Evolutionary conservation across 2,329 filamentous ascomycete genomes (phyloP), one percentile per base, ranked within the genome.

Genomic region (Penicillium sp.): DNA sequence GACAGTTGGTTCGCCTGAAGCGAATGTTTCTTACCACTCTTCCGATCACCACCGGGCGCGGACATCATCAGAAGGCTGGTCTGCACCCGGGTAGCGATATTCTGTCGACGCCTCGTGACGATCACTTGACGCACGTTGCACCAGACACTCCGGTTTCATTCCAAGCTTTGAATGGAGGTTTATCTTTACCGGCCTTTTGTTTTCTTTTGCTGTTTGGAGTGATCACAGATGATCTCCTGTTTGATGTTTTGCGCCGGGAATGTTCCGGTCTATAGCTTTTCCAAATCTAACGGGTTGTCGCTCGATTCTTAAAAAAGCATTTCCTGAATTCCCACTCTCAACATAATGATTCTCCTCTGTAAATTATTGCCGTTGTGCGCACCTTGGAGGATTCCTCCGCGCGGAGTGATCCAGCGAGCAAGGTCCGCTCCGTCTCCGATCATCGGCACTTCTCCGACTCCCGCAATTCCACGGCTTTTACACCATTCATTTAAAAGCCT

Each of bases 381-480:
- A 35, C n/a, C n/a, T 22, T 22, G 20, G 20, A 22, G 20, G 20
- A 42, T 25, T 27, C 20, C 18, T 24, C 18, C 18, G 38, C 11
- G n/a, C 27, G 27, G 45, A 47, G 36, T 14, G 13, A 22, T 39
- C 8, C 24, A 38, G 25, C 43, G 33, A 16, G 25, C 43, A 27
- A 16, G 16, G 24, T 51, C 27, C 27, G 41, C 45, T 44, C 27
- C 40, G 16, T 13, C 45, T 54, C 54, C 54, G 46, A 52, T 18
- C 10, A 52, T 57, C 48, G 49, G 51, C 49, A 46, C 28, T 48
- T 50, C 46, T 42, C 35, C 45, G 45, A 43, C 16, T 30, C 11
- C 33, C 43, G 27, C 30, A 24, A 16, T 31, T 25, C 22, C 39
- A 6, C 16, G 4, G 6, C 11, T 4, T 40, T 14, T 14, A 22